These are phyloP conservation scores for Neurospora sp. DNA, from an alignment of 495 filamentous ascomycete species.

Conservation along the genomic window DNA sequence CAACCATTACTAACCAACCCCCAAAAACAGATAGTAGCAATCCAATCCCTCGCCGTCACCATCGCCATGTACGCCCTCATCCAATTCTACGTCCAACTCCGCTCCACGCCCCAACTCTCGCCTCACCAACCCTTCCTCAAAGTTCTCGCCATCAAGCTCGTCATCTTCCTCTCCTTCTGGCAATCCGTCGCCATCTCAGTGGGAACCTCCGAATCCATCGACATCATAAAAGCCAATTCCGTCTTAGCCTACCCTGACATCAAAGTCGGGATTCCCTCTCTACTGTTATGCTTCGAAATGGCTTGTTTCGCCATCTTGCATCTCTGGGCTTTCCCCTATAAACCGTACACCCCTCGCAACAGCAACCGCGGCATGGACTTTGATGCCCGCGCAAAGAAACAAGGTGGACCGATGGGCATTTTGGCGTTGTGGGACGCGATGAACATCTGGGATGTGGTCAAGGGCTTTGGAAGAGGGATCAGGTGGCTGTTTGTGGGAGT, in stretches of 20 bases:
- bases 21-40: constrained; percentile 45
- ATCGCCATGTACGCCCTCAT: constrained; percentile 91
- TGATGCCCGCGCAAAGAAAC: constrained; percentile 25
- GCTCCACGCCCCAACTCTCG: constrained; percentile 47
- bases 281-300: constrained; percentile 78
- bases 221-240: constrained; percentile 50
- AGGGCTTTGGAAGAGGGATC: constrained; percentile 65
- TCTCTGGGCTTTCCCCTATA: constrained; percentile 71
- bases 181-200: constrained; percentile 66
- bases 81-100: constrained; percentile 75
- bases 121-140: constrained; percentile 71
- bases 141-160: constrained; percentile 79
- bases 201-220: constrained; percentile 45
- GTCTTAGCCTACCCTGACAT: constrained; percentile 62
- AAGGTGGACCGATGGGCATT: constrained; percentile 53
- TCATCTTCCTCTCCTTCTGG: constrained; percentile 95
- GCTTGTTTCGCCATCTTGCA: constrained; percentile 70
- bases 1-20: too few relatives aligned
- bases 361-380: constrained; percentile 32
- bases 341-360: constrained; percentile 13
- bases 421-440: constrained; percentile 58
- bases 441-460: constrained; percentile 77
- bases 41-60: constrained; percentile 64
- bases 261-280: constrained; percentile 67
- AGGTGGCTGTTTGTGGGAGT: constrained; percentile 73